Percentiles rank a stretch among this genome's conserved stretches.
phyloP scores from a whole-genome alignment of 163 green algal genomes.

The Scenedesmus sp. region DNA sequence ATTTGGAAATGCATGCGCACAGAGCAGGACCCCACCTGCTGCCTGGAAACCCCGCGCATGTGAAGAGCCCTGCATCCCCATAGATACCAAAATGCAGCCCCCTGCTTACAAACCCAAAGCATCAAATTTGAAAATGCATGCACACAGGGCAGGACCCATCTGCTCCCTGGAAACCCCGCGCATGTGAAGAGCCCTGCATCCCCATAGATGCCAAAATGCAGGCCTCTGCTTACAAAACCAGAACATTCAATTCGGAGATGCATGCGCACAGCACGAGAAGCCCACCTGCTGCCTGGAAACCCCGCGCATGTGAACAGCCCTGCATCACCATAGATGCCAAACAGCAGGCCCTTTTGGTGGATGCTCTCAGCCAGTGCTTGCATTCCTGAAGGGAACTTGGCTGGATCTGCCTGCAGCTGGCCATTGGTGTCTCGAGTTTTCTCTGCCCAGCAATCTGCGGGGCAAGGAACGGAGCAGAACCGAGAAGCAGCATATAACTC shows the following conservation, averaged over 20 bases:
- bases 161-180: constrained; percentile 62
- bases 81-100: neutral
- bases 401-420: constrained; percentile 61
- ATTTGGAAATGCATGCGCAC: neutral
- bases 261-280: neutral
- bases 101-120: neutral
- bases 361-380: constrained; percentile 73
- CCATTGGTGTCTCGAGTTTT: constrained; percentile 48
- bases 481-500: neutral
- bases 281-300: constrained; percentile 61
- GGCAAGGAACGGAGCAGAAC: neutral
- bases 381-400: constrained; percentile 79
- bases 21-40: neutral
- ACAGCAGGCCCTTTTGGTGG: constrained; percentile 60
- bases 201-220: constrained; percentile 77
- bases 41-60: neutral
- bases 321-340: constrained; percentile 81
- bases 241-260: too few species aligned
- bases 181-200: constrained; percentile 74
- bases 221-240: too few species aligned
- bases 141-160: neutral
- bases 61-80: neutral
- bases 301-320: constrained; percentile 69
- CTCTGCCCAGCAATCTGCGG: constrained; percentile 71
- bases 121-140: neutral